Conservation (phyloP, 176 grass and related monocot species). For the Rhynchospora tenuis region DNA sequence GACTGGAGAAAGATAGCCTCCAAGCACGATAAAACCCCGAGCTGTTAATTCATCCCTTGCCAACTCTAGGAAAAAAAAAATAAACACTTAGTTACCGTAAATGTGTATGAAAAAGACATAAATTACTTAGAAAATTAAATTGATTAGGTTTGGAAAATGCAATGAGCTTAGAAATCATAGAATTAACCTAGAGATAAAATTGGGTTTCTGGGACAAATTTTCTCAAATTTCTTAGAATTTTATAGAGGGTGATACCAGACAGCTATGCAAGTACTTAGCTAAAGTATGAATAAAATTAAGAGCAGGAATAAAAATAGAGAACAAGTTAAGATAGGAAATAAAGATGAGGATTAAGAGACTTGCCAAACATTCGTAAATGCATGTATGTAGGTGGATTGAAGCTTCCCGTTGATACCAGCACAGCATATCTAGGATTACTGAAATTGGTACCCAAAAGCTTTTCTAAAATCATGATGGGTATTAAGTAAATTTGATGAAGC, state of each 20-base stretch:
- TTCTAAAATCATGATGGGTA: neutral
- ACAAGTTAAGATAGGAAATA: neutral
- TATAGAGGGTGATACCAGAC: neutral
- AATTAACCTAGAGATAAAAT: neutral
- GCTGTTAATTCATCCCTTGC: constrained; percentile 72
- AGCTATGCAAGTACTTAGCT: neutral
- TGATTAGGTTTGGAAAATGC: neutral
- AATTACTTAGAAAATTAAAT: neutral
- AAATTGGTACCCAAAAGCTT: constrained; percentile 9
- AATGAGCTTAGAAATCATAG: neutral
- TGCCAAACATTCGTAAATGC: constrained; percentile 93
- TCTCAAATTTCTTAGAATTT: neutral
- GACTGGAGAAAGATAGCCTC: constrained; percentile 83
- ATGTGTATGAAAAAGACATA: neutral
- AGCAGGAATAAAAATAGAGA: too few species aligned
- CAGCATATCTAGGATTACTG: constrained; percentile 19
- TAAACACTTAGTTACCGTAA: too few species aligned
- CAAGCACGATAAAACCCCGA: constrained; percentile 48
- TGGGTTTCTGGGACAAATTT: neutral
- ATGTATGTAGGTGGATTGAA: constrained; percentile 96
- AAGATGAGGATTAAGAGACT: neutral
- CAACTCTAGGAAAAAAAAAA: too few species aligned
- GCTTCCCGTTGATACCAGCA: constrained; percentile 69
- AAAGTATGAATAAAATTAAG: neutral
- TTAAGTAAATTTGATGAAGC: neutral